A percentile compares a stretch with the other conserved stretches of the same genome.
phyloP scores from a whole-genome alignment of 768 basidiomycete genomes.

The Dictyophora rubrovolvata region DNA sequence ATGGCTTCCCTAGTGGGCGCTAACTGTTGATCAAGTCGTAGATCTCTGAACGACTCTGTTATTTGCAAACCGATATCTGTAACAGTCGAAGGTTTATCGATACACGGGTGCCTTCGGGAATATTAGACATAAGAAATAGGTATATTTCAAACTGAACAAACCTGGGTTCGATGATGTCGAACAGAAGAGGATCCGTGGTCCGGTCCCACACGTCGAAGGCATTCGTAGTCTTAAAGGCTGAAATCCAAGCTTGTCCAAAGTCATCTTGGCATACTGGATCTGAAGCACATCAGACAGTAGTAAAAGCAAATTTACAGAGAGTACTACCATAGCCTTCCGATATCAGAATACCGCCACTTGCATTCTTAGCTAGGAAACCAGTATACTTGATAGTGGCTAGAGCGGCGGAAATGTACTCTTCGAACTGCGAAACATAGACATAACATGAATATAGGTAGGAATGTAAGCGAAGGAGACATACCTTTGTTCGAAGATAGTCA shows the following conservation, averaged over 20 bases:
- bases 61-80: slow-evolving; percentile 87
- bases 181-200: slow-evolving; percentile 83
- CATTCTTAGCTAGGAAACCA: slow-evolving; percentile 68
- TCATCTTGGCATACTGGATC: slow-evolving; percentile 57
- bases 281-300: slow-evolving; percentile 11
- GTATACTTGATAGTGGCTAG: slow-evolving; percentile 84
- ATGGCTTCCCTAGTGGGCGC: slow-evolving; percentile 88
- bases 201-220: slow-evolving; percentile 87
- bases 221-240: slow-evolving; percentile 78
- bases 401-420: slow-evolving; percentile 88
- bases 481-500: slow-evolving; percentile 86
- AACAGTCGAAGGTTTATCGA: slow-evolving; percentile 79
- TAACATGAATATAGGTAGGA: not conserved
- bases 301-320: slow-evolving; percentile 16
- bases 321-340: slow-evolving; percentile 46
- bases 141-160: slow-evolving; percentile 21
- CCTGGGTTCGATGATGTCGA: slow-evolving; percentile 94
- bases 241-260: slow-evolving; percentile 82
- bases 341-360: slow-evolving; percentile 53
- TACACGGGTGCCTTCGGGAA: slow-evolving; percentile 74
- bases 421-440: slow-evolving; percentile 42
- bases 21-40: slow-evolving; percentile 88
- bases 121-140: slow-evolving; percentile 3
- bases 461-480: slow-evolving; percentile 18
- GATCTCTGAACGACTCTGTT: slow-evolving; percentile 87